Conservation (phyloP, 2,329 filamentous ascomycete genomes). For the Pseudocercospora cruenta region DNA sequence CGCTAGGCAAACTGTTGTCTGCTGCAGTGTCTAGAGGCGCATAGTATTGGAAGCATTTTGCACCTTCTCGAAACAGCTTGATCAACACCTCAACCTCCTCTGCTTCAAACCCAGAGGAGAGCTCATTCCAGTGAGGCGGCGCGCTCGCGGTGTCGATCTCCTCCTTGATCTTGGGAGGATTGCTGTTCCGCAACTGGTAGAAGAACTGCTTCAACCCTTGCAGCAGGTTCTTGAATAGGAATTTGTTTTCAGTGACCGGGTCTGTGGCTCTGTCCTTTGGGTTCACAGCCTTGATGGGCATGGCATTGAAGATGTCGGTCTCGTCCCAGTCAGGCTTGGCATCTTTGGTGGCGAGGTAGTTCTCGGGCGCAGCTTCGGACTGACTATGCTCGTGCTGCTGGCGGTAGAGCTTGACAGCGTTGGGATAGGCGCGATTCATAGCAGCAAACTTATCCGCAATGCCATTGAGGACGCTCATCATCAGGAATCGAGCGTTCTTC, state of each 20-base stretch:
- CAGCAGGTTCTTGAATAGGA: conserved; percentile 94
- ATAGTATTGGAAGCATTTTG: conserved; percentile 96
- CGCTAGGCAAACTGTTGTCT: conserved; percentile 75
- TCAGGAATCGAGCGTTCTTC: conserved; percentile 87
- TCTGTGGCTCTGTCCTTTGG: conserved; percentile 86
- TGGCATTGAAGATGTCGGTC: conserved; percentile 94
- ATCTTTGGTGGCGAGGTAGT: conserved; percentile 81
- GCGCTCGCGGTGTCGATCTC: conserved; percentile 75
- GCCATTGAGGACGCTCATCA: conserved; percentile 96
- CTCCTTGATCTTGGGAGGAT: conserved; percentile 61
- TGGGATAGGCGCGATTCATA: conserved; percentile 95
- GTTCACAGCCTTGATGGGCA: conserved; percentile 93
- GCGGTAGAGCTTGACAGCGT: conserved; percentile 90
- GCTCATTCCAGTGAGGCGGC: conserved; percentile 89
- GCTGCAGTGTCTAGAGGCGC: conserved; percentile 78
- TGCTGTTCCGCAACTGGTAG: conserved; percentile 90
- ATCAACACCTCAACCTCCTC: conserved; percentile 96
- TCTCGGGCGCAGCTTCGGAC: conserved; percentile 60
- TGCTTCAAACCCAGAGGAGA: conserved; percentile 93
- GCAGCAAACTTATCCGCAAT: conserved; percentile 97
- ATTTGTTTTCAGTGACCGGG: conserved; percentile 95
- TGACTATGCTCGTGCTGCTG: conserved; percentile 61
- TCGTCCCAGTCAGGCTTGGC: conserved; percentile 92
- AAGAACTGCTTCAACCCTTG: conserved; percentile 96
- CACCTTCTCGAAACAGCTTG: conserved; percentile 95